Evolutionary conservation across 2,329 filamentous ascomycete species (phyloP).

Genomic region (Teratosphaeria epicoccoides): DNA sequence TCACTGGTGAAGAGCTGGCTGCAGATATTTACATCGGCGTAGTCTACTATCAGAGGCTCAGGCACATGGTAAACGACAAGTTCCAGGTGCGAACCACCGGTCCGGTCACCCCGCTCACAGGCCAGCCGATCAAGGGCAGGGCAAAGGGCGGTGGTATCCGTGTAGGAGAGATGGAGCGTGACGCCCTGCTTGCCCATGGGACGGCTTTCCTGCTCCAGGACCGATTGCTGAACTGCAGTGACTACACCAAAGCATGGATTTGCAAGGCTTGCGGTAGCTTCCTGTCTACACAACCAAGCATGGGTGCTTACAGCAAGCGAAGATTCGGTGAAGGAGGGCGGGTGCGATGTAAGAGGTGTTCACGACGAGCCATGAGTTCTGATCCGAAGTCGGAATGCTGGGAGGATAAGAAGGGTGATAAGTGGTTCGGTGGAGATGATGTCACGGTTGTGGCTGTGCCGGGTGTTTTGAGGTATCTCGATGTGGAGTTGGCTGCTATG

Average conservation of each 20-base stretch:
- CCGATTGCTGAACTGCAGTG: constrained; percentile 91
- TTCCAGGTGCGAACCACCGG: constrained; percentile 96
- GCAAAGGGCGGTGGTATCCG: constrained; percentile 96
- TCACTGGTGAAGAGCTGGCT: constrained; percentile 85
- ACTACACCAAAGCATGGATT: constrained; percentile 81
- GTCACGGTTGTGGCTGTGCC: constrained; percentile 88
- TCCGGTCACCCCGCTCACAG: constrained; percentile 78
- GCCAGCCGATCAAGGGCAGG: constrained; percentile 93
- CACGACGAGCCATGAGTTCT: constrained; percentile 18
- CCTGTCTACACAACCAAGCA: constrained; percentile 72
- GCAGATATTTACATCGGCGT: constrained; percentile 95
- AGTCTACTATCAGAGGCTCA: constrained; percentile 93
- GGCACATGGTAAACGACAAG: constrained; percentile 99
- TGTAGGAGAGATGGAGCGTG: constrained; percentile 98
- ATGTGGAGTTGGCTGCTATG: constrained; percentile 94
- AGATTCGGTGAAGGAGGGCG: constrained; percentile 17
- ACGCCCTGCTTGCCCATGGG: constrained; percentile 87
- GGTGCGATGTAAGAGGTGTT: constrained; percentile 28
- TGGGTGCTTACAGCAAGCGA: constrained; percentile 33
- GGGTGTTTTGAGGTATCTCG: constrained; percentile 82
- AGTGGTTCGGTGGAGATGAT: constrained; percentile 80
- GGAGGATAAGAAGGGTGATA: constrained; percentile 79
- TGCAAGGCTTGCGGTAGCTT: constrained; percentile 86
- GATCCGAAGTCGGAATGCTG: constrained; percentile 51
- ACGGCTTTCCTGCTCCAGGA: constrained; percentile 93